Evolutionary conservation across 2,329 filamentous ascomycete genomes (phyloP), one percentile per base, ranked within the genome.

Genomic region (Aspergillus calidoustus): DNA sequence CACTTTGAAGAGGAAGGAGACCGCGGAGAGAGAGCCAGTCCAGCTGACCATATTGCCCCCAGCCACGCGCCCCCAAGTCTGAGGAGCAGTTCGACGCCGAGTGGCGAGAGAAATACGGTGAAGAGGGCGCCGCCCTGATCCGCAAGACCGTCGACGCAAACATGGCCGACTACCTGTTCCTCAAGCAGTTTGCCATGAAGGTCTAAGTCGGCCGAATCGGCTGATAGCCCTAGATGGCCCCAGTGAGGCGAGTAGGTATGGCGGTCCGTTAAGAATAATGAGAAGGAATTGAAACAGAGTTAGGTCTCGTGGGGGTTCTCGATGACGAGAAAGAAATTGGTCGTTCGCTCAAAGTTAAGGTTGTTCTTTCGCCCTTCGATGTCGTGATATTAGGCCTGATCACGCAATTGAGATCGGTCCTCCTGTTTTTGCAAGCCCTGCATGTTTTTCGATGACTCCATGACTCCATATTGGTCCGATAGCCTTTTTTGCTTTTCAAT

Each of bases 181-280:
- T 89, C 77, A 89, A 88, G 83, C 83, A 87, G 70, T 89, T 87
- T 73, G 84, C 85, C 64, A 81, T 89, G 74, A 86, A 84, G 74
- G 77, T 80, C 28, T 79, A 72, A 72, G 64, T 22, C 25, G 25
- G 9, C 19, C n/a, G 15, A 17, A 30, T 38, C n/a, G 43, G 53
- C 38, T 23, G 25, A 44, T 23, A 17, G 15, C 19, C 30, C 9
- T 52, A 38, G 19, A 25, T 17, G 28, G 50, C 57, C 34, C n/a
- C 43, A n/a, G 59, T 54, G 46, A 54, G 59, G 52, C 17, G 49
- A 31, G 23, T 41, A 28, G 25, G 25, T 4, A 28, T 28, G 6
- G 25, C 25, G 25, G 25, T 28, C 25, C 25, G 6, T 28, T 7
- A 28, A 7, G 6, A 28, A 19, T 19, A 28, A 28, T 4, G 25